phyloP scores from a whole-genome alignment of 2,329 filamentous ascomycete species.

The Phoma sp. region DNA sequence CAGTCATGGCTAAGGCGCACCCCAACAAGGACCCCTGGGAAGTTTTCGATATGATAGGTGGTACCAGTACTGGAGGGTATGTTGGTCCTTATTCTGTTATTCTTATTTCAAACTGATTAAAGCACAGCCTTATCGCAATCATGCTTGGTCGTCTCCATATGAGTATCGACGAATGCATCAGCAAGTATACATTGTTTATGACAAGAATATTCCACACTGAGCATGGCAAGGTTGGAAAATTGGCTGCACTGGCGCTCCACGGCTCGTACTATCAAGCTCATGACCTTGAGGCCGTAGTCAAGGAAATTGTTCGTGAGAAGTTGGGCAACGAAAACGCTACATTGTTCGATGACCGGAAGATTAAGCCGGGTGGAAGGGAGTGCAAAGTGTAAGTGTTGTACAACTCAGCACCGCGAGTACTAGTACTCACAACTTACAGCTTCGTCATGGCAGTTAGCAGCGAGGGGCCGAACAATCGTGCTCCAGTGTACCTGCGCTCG shows the following conservation, averaged over 20 bases:
- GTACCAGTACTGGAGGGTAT: constrained; percentile 2
- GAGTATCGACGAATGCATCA: not conserved
- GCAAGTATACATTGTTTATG: not conserved
- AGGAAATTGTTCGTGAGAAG: not conserved
- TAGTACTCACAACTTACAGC: too few relatives aligned
- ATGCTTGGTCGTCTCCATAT: constrained; percentile 1
- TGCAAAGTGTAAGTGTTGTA: not conserved
- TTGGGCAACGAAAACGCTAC: not conserved
- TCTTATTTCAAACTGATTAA: not conserved
- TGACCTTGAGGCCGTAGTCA: not conserved
- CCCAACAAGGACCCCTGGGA: not conserved
- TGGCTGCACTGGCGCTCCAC: not conserved
- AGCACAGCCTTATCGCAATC: not conserved
- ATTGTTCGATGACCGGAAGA: not conserved
- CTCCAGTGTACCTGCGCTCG: not conserved
- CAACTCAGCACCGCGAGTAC: too few relatives aligned
- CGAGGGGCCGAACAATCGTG: not conserved
- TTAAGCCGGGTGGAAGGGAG: not conserved
- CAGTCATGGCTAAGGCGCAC: not conserved
- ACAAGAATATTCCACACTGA: not conserved
- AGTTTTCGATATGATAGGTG: constrained; percentile 1
- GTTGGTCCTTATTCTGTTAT: too few relatives aligned
- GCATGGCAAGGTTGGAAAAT: not conserved
- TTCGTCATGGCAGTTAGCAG: constrained; percentile 1
- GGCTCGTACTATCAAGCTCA: not conserved